These are phyloP conservation scores for Yamagishiella unicocca DNA, from an alignment of 139 green algal species.

Conservation along the genomic window DNA sequence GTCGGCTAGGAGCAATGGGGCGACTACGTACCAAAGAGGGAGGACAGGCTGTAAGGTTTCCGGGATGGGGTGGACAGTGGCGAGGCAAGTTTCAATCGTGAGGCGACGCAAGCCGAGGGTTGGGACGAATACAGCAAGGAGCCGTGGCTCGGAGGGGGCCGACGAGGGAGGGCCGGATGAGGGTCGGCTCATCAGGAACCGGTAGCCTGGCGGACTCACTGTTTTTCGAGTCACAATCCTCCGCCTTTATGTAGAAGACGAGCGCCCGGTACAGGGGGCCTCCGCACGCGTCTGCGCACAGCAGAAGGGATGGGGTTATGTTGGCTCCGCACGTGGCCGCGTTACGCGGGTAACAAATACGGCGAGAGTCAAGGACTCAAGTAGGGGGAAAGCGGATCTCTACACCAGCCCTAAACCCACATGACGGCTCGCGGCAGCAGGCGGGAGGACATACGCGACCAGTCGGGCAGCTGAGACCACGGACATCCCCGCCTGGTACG, in stretches of 20 bases:
- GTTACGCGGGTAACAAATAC: not conserved
- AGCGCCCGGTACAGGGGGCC: not conserved
- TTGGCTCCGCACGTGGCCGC: not conserved
- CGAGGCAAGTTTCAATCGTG: too few species aligned
- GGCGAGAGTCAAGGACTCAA: too few species aligned
- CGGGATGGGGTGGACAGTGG: too few species aligned
- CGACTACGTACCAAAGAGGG: too few species aligned
- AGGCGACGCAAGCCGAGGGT: not conserved
- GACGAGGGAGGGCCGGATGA: not conserved
- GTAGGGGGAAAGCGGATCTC: too few species aligned
- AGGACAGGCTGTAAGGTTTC: too few species aligned
- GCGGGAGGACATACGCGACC: too few species aligned
- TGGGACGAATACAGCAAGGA: not conserved
- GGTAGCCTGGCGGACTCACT: slow-evolving; percentile 7
- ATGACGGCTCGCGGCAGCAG: too few species aligned
- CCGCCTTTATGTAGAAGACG: not conserved
- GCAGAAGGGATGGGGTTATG: not conserved
- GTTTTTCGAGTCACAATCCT: not conserved
- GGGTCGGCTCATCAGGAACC: too few species aligned
- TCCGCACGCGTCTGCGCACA: not conserved
- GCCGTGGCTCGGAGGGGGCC: not conserved
- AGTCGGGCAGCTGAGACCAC: not conserved
- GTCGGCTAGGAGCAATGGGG: too few species aligned
- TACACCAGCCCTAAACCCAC: not conserved
- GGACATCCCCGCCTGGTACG: not conserved